Percentiles rank a stretch among this genome's conserved stretches.
Evolutionary conservation across 768 basidiomycete species (phyloP).

Genomic region (Suillus placidus): DNA sequence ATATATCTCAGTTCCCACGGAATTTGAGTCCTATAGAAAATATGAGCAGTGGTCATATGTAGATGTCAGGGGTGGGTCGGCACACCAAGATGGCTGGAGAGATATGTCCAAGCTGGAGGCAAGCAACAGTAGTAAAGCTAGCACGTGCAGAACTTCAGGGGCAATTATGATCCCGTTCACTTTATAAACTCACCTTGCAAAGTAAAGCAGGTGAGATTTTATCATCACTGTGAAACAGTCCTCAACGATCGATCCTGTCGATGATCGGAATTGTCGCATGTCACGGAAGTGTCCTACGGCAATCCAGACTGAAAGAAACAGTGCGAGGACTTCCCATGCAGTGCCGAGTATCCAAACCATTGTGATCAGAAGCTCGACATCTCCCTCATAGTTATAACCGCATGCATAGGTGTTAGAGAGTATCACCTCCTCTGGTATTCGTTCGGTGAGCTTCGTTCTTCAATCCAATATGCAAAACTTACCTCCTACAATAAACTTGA

Average conservation of each 20-base stretch:
- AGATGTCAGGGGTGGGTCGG: not conserved
- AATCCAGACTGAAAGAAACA: not conserved
- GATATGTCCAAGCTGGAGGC: not conserved
- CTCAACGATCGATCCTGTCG: not conserved
- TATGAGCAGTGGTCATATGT: not conserved
- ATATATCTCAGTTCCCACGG: not conserved
- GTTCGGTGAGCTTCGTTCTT: not conserved
- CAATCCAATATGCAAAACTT: not conserved
- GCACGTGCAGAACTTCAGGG: not conserved
- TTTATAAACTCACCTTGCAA: not conserved
- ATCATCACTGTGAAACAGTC: not conserved
- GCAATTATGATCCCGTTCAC: not conserved
- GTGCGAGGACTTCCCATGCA: not conserved
- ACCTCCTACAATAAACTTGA: not conserved
- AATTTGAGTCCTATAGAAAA: not conserved
- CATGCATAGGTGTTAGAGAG: not conserved
- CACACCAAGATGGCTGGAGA: not conserved
- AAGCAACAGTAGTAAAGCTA: not conserved
- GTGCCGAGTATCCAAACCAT: not conserved
- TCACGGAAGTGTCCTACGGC: not conserved
- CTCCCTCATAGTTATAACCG: not conserved
- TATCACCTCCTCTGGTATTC: not conserved
- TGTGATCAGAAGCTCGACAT: not conserved
- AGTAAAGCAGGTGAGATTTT: not conserved
- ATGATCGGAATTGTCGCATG: not conserved